A percentile compares a stretch with the other conserved stretches of the same genome.
These are phyloP conservation scores for Xerocomus nothofagi DNA, from an alignment of 1,284 basidiomycete species.

Conservation along the genomic window DNA sequence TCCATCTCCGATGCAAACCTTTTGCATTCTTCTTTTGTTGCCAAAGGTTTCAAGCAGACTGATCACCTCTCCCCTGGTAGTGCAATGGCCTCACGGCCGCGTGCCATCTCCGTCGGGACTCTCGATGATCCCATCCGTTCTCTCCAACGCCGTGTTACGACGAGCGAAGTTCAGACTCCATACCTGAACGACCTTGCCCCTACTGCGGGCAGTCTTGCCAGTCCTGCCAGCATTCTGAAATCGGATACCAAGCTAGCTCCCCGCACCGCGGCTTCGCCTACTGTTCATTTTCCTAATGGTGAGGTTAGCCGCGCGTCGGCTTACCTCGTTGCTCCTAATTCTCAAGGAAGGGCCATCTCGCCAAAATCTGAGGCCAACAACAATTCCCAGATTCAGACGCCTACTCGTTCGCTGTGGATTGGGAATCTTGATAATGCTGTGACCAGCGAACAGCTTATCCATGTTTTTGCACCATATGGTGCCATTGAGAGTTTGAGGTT, in stretches of 20 bases:
- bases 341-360: conserved; percentile 69
- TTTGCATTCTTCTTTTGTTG: conserved; percentile 60
- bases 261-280: conserved; percentile 52
- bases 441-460: conserved; percentile 91
- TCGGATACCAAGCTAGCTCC: conserved; percentile 49
- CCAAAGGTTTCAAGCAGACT: conserved; percentile 70
- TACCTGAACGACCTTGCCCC: conserved; percentile 57
- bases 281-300: conserved; percentile 69
- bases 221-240: conserved; percentile 59
- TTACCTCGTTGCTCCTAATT: conserved; percentile 64
- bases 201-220: conserved; percentile 42
- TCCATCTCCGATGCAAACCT: conserved; percentile 44
- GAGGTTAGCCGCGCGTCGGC: conserved; percentile 61
- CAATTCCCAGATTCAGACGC: conserved; percentile 79
- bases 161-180: conserved; percentile 51
- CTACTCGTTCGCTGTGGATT: conserved; percentile 96
- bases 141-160: conserved; percentile 62
- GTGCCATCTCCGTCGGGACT: conserved; percentile 89
- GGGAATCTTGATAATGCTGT: conserved; percentile 94
- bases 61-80: conserved; percentile 59
- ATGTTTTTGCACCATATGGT: conserved; percentile 94
- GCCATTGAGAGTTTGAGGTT: conserved; percentile 94
- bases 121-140: conserved; percentile 76
- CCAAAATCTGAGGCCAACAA: conserved; percentile 71
- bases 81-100: conserved; percentile 58